Evolutionary conservation across 208 protist species (phyloP), one percentile per base, ranked within the genome.

Genomic region (Trypanosoma boissoni): DNA sequence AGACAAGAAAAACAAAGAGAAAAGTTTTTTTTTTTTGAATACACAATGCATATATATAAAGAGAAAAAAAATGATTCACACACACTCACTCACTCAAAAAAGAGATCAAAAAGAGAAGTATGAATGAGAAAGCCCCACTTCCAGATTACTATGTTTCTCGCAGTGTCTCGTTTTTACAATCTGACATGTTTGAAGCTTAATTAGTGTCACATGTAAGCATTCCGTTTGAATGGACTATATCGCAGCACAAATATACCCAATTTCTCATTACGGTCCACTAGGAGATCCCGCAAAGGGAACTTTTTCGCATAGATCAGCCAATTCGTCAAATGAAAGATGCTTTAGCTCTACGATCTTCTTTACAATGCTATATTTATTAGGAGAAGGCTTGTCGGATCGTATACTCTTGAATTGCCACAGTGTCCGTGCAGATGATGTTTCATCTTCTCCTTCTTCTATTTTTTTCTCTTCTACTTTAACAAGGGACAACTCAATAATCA

Each of bases 311-410:
- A 74, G 45, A 2, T 60, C 44, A 4, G 80, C 32, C 18, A 95
- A 72, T 45, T 88, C 73, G 10, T 83, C 70, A 53, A 91, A 86
- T 12, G 26, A 68, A 9, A 95, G 54, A 58, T 95, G 88, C 56
- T 89, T 59, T 53, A 95, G 39, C 14, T 78, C 59, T 0, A 91
- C 64, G 57, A 95, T 91, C 28, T 76, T 73, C 29, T 76, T 63
- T 10, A 92, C 88, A 61, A 92, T 76, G 8, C 58, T 46, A 1
- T 70, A 62, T 57, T 86, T 86, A 62, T 95, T 95, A 16, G 88
- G 88, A 4, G 67, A 43, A 16, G 74, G 69, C 52, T 95, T 95
- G 48, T 95, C 88, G 16, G 64, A 48, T 27, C 88, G 74, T 10
- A 76, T 34, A n/a, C 76, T 64, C 53, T 78, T 64, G 52, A 91